Evolutionary conservation across 352 stramenopile species (phyloP).

Genomic region (Pythium apleroticum): DNA sequence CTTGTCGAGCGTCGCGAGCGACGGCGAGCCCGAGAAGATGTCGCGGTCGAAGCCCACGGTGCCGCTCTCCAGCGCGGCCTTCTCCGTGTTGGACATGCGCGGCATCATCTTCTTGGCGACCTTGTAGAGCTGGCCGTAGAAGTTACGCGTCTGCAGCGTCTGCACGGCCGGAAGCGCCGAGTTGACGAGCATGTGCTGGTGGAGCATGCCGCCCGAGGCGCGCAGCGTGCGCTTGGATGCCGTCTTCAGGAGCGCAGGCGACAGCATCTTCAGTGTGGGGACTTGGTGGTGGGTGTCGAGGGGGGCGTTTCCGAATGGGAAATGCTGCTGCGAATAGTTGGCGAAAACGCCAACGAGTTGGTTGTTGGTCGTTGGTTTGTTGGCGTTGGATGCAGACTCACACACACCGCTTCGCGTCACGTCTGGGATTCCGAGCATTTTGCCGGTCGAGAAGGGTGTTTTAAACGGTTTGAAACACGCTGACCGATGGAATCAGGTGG

Average conservation of each 20-base stretch:
- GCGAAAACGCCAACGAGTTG: slow-evolving; percentile 14
- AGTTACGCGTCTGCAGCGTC: slow-evolving; percentile 62
- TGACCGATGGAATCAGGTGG: slow-evolving; percentile 5
- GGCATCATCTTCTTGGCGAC: slow-evolving; percentile 95
- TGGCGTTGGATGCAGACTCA: neutral
- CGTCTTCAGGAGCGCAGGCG: slow-evolving; percentile 41
- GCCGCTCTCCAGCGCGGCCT: slow-evolving; percentile 93
- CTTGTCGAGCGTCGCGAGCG: slow-evolving; percentile 91
- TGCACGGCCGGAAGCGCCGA: slow-evolving; percentile 51
- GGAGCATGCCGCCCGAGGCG: slow-evolving; percentile 6
- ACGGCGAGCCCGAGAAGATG: slow-evolving; percentile 95
- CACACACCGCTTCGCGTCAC: slow-evolving; percentile 24
- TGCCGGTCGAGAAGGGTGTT: slow-evolving; percentile 22
- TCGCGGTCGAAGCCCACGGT: slow-evolving; percentile 98
- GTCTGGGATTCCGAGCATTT: slow-evolving; percentile 18
- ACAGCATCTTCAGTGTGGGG: slow-evolving; percentile 28
- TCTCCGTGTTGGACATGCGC: slow-evolving; percentile 94
- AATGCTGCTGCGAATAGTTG: slow-evolving; percentile 14
- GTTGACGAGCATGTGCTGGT: slow-evolving; percentile 18
- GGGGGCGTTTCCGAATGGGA: slow-evolving; percentile 21
- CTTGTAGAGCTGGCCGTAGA: slow-evolving; percentile 92
- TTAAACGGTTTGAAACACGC: slow-evolving; percentile 16
- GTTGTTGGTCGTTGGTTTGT: neutral
- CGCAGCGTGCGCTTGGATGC: slow-evolving; percentile 39
- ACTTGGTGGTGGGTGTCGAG: slow-evolving; percentile 4